Evolutionary conservation across 805 yeast genomes (phyloP), one percentile per base, ranked within the genome.

Genomic region (Hanseniaspora pseudoguilliermondii): DNA sequence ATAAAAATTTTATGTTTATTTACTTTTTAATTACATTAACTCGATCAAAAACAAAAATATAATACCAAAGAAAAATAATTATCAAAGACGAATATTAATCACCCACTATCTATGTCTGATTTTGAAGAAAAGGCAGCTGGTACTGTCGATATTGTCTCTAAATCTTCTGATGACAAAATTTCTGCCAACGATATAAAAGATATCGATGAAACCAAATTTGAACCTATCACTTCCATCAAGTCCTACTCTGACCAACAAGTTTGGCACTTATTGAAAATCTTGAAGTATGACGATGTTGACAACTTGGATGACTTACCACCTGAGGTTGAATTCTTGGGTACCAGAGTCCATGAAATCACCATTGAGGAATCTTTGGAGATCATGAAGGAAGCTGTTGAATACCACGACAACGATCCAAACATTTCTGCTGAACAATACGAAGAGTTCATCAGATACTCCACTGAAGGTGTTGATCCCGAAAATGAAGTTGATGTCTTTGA

Each of bases 341-440:
- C 71, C 38, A 73, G 71, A 58, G 69, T 75, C 48, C 69, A 65
- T 29, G 59, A 60, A 27, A 58, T 74, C 60, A 52, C 69, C 2
- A 61, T 67, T 11, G 72, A 68, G 1, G 76, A 75, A 39, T 72
- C 79, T 0, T 40, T 71, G 1, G 67, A 66, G 10, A 70, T 77
- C 42, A 63, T 80, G 47, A 61, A 65, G 34, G 66, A 69, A n/a
- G 73, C 76, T 5, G 58, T 73, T 3, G 69, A 60, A 0, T 70
- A 73, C 18, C 80, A 77, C 59, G 61, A 60, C 6, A 74, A 70
- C 53, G 84, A 80, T 62, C 73, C 73, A 39, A 78, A 77, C 61
- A 70, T 79, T 58, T 74, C 77, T 15, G 59, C 55, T 2, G 64
- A 61, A 2, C 73, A 72, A 41, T 70, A 70, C 60, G 66, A 65